Conservation (phyloP, 2,329 filamentous ascomycete species). For the Colletotrichum sp. region DNA sequence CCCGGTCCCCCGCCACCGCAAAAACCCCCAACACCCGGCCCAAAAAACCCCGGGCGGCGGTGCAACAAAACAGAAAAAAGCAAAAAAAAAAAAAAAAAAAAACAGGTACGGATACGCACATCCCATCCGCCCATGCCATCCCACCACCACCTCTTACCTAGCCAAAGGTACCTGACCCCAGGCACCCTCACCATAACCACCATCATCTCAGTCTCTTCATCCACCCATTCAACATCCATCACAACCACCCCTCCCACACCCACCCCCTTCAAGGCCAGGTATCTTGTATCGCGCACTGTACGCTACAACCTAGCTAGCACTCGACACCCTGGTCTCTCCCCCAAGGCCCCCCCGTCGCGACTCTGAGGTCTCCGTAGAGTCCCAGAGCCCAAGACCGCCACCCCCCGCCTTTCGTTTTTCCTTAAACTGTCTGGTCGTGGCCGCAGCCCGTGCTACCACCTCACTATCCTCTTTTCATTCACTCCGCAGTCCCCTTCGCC, state of each 20-base stretch:
- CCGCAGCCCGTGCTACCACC: constrained; percentile 52
- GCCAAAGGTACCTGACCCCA: background rate
- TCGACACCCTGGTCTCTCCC: constrained; percentile 9
- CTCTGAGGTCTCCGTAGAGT: constrained; percentile 3
- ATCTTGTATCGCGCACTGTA: constrained; percentile 12
- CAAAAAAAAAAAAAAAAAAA: background rate
- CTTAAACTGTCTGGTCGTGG: constrained; percentile 45
- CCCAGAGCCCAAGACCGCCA: constrained; percentile 24
- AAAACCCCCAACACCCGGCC: too few species aligned
- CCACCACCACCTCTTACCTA: background rate
- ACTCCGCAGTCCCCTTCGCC: constrained; percentile 53
- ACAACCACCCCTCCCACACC: background rate
- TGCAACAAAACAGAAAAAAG: too few species aligned
- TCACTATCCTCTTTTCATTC: constrained; percentile 57
- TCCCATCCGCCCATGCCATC: background rate
- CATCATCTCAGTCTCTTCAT: background rate
- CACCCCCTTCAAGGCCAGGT: constrained; percentile 1
- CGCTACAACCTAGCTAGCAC: constrained; percentile 15
- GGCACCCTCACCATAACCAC: background rate
- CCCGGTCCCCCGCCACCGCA: too few species aligned
- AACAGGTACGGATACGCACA: background rate
- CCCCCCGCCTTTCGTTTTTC: constrained; percentile 34
- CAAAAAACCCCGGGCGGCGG: too few species aligned
- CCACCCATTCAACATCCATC: background rate
- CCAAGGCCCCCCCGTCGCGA: constrained; percentile 13